phyloP scores from a whole-genome alignment of 164 flowering plant genomes.

The Magnolia sinica region DNA sequence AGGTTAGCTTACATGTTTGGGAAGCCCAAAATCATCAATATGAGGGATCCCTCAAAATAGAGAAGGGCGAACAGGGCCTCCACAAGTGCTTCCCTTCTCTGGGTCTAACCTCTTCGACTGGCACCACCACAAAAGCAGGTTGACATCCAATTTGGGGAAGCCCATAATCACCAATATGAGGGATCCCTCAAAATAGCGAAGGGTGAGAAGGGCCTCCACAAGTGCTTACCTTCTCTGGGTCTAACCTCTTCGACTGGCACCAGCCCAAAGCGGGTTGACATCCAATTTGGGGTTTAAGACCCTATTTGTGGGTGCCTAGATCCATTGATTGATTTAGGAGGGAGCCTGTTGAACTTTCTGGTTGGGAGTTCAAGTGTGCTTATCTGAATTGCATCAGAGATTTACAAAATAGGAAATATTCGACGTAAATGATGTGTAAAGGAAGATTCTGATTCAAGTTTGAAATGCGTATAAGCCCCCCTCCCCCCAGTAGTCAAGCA shows the following conservation, averaged over 20 bases:
- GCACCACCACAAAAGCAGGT: no score
- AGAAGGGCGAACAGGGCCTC: constrained; percentile 9
- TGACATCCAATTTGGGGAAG: neutral
- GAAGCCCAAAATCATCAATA: neutral
- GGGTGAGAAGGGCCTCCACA: constrained; percentile 8
- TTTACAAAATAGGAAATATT: neutral
- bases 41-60: constrained; percentile 11
- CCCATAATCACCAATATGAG: neutral
- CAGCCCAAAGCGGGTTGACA: no score
- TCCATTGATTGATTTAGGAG: no score
- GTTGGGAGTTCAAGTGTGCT: neutral
- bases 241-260: neutral
- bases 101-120: neutral
- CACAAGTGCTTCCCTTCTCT: constrained; percentile 10
- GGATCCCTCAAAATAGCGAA: constrained; percentile 11
- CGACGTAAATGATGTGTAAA: neutral
- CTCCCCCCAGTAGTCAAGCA: neutral
- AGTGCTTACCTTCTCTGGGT: constrained; percentile 5
- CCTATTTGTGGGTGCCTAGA: no score
- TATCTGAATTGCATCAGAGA: neutral
- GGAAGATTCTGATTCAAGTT: no score
- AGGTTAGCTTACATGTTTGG: neutral
- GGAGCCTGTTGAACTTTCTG: no score
- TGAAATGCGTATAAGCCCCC: neutral
- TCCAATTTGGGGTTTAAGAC: no score